phyloP scores from a whole-genome alignment of 83 land plant species.

The Picea engelmannii region DNA sequence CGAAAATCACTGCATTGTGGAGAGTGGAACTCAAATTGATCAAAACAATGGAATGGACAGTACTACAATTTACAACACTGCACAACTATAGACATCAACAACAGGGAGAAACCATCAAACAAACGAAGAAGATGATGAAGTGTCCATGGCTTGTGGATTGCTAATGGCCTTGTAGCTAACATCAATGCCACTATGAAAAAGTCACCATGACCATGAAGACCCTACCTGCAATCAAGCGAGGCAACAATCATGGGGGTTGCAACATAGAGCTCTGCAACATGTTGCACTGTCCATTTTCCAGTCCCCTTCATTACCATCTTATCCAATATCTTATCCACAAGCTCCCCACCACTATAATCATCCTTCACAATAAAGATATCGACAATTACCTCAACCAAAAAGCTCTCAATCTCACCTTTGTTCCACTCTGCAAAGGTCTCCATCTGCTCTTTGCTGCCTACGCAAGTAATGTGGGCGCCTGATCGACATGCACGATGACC shows the following conservation, averaged over 20 bases:
- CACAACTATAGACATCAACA: too few relatives aligned
- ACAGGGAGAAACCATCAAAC: too few relatives aligned
- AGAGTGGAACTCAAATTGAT: too few relatives aligned
- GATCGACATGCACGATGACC: conserved; percentile 36
- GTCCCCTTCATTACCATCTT: conserved; percentile 54
- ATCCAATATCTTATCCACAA: conserved; percentile 54
- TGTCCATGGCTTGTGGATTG: too few relatives aligned
- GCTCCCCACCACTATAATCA: conserved; percentile 26
- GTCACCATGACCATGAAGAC: too few relatives aligned
- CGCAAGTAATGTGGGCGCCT: conserved; percentile 16
- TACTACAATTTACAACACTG: too few relatives aligned
- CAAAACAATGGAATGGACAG: too few relatives aligned
- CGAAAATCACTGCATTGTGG: too few relatives aligned
- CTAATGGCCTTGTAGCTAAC: too few relatives aligned
- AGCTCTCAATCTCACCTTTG: conserved; percentile 42
- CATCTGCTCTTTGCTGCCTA: neutral
- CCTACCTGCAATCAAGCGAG: conserved; percentile 40
- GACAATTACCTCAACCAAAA: conserved; percentile 34
- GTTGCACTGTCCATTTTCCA: conserved; percentile 61
- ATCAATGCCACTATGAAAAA: too few relatives aligned
- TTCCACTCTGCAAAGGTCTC: conserved; percentile 45
- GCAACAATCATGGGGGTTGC: conserved; percentile 57
- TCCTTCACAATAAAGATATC: conserved; percentile 47
- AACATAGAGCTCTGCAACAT: conserved; percentile 52
- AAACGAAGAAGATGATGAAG: too few relatives aligned